Base-by-base conservation (phyloP, 805 yeast genomes). In the Starmerella asiatica region DNA sequence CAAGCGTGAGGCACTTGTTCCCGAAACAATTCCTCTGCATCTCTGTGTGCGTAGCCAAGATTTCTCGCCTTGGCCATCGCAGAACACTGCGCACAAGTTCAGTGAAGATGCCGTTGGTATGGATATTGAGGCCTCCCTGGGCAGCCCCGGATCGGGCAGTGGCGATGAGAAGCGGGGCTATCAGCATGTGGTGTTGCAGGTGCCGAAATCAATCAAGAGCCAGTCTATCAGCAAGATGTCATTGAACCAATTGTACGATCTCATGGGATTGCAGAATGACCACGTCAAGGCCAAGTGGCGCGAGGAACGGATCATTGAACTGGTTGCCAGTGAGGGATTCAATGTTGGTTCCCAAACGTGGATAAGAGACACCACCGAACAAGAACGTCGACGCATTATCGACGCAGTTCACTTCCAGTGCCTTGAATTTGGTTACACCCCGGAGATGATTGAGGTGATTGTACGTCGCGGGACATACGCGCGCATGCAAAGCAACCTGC, bases 291-390 rank as follows among this genome's bases (percentile, higher is more conserved):
- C 67, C 6, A 51, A 59, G 15, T 39, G 47, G 18, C 58, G 66
- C 5, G 68, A 63, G 42, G 58, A 56, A 43, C 48, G 51, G 14
- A 58, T 64, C 24, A 52, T 63, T 43, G 59, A 56, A 8, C 58
- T 60, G n/a, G 50, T 61, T 18, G 46, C 47, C 29, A 73, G 70
- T 16, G 66, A 82, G 38, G 76, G 79, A 4, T 83, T 81, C 58
- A 75, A 77, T 21, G 56, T 84, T 21, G 94, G 94, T 4, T 70
- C 73, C 46, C 72, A 73, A 52, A 80, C 93, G 0, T 84, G 94
- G 94, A 76, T 81, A 32, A 67, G 93, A 46, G 94, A 79, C 52
- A 79, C 91, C 0, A 65, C 70, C 1, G 68, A 65, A 38, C 60
- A 57, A 4, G 69, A 70, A 45, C 65, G 94, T 31, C 56, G 56